These are phyloP conservation scores for Schwanniomyces yamadae DNA, from an alignment of 805 yeast species.

Conservation along the genomic window DNA sequence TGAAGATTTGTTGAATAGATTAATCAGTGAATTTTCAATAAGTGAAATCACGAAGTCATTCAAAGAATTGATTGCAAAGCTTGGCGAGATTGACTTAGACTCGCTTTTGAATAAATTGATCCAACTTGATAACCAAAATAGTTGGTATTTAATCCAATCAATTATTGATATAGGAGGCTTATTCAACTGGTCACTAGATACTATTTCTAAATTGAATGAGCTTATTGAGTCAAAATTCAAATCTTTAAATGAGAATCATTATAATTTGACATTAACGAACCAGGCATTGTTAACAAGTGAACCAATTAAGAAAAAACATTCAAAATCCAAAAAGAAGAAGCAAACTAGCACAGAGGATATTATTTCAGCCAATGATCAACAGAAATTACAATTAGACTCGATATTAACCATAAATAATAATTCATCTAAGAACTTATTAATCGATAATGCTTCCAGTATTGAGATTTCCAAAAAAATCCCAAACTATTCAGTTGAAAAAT, in stretches of 20 bases:
- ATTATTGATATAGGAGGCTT: slow-evolving; percentile 74
- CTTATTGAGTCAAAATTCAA: slow-evolving; percentile 50
- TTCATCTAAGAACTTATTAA: slow-evolving; percentile 25
- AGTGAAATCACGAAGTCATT: slow-evolving; percentile 55
- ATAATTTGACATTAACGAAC: slow-evolving; percentile 46
- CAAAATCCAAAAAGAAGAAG: slow-evolving; percentile 23
- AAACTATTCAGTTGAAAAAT: slow-evolving; percentile 52
- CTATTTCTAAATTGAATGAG: slow-evolving; percentile 43
- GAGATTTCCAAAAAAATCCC: slow-evolving; percentile 46
- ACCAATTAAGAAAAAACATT: slow-evolving; percentile 19
- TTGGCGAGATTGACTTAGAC: slow-evolving; percentile 33
- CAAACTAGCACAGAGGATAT: slow-evolving; percentile 24
- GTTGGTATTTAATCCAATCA: slow-evolving; percentile 61
- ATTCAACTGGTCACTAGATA: slow-evolving; percentile 58
- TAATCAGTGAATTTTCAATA: slow-evolving; percentile 62
- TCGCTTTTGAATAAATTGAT: slow-evolving; percentile 35
- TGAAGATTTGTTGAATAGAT: slow-evolving; percentile 63
- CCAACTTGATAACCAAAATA: slow-evolving; percentile 43
- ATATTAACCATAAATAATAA: slow-evolving; percentile 31
- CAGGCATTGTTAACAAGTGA: slow-evolving; percentile 37
- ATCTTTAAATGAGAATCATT: slow-evolving; percentile 40
- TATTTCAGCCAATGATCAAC: slow-evolving; percentile 20
- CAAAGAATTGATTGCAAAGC: slow-evolving; percentile 29
- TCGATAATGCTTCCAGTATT: slow-evolving; percentile 23
- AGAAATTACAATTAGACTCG: slow-evolving; percentile 31